Evolutionary conservation across 208 protist genomes (phyloP).

Genomic region (Leishmania tropica): DNA sequence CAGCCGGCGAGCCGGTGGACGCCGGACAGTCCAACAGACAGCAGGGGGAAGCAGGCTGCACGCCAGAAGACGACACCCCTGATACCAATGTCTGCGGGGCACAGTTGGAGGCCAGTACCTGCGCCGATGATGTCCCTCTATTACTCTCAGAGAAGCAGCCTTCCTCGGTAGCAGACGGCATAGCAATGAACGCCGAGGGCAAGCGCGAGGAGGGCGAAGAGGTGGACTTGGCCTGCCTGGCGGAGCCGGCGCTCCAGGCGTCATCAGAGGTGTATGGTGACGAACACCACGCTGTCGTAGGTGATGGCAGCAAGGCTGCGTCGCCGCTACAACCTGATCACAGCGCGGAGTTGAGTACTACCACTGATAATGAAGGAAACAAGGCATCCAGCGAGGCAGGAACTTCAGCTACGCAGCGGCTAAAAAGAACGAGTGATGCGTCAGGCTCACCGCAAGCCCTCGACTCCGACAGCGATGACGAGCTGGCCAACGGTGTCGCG

Average conservation of each 20-base stretch:
- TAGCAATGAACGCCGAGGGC: neutral
- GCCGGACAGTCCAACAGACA: neutral
- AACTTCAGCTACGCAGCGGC: neutral
- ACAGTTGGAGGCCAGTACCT: neutral
- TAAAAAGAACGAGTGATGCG: neutral
- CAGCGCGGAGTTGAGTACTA: neutral
- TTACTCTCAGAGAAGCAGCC: neutral
- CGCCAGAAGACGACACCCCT: neutral
- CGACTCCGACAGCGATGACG: too few species aligned
- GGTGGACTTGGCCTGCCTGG: neutral
- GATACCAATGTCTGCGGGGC: neutral
- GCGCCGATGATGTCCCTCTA: neutral
- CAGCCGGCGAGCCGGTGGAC: neutral
- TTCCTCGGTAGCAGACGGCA: neutral
- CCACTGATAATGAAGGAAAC: neutral
- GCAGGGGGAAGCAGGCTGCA: neutral
- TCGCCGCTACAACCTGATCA: too few species aligned
- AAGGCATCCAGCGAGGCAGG: neutral
- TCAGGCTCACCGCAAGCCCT: neutral
- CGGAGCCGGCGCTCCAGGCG: neutral
- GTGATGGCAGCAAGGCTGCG: neutral
- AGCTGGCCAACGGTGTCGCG: neutral
- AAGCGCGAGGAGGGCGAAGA: neutral
- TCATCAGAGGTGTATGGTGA: neutral
- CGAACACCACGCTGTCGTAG: neutral